Conservation (phyloP, 2,329 filamentous ascomycete genomes). For the Arthrobotrys conoides region DNA sequence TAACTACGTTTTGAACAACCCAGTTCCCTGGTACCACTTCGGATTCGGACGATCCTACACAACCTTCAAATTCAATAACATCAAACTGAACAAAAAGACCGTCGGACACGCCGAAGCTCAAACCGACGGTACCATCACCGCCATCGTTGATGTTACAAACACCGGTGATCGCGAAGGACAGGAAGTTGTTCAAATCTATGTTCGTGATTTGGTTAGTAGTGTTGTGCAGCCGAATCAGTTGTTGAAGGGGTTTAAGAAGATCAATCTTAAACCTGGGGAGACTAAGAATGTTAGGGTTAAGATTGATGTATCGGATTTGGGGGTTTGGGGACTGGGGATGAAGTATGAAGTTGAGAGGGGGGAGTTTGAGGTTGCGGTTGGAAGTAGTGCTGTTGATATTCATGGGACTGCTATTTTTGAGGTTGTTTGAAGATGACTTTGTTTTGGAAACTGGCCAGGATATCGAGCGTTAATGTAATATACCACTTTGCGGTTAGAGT, state of each 20-base stretch:
- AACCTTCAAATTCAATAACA: conserved; percentile 74
- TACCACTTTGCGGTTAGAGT: conserved; percentile 28
- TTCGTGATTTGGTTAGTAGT: conserved; percentile 75
- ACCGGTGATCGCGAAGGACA: conserved; percentile 72
- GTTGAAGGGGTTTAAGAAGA: conserved; percentile 78
- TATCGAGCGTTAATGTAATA: conserved; percentile 39
- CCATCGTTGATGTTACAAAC: conserved; percentile 76
- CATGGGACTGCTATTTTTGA: conserved; percentile 45
- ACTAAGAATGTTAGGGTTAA: conserved; percentile 72
- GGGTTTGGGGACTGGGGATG: conserved; percentile 74
- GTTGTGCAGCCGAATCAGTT: conserved; percentile 77
- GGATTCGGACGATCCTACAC: conserved; percentile 78
- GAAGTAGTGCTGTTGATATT: conserved; percentile 67
- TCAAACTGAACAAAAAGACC: conserved; percentile 70
- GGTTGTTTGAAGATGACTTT: conserved; percentile 28
- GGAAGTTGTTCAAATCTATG: conserved; percentile 79
- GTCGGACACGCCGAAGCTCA: conserved; percentile 63
- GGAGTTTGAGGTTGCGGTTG: conserved; percentile 76
- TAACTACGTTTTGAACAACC: conserved; percentile 76
- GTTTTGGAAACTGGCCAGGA: conserved; percentile 2
- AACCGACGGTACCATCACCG: conserved; percentile 70
- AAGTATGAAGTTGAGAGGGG: conserved; percentile 81
- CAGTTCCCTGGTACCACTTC: conserved; percentile 76
- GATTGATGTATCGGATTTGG: conserved; percentile 70
- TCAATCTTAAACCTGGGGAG: conserved; percentile 74